phyloP scores from a whole-genome alignment of 306 rosid genomes.

The Biancaea sappan region DNA sequence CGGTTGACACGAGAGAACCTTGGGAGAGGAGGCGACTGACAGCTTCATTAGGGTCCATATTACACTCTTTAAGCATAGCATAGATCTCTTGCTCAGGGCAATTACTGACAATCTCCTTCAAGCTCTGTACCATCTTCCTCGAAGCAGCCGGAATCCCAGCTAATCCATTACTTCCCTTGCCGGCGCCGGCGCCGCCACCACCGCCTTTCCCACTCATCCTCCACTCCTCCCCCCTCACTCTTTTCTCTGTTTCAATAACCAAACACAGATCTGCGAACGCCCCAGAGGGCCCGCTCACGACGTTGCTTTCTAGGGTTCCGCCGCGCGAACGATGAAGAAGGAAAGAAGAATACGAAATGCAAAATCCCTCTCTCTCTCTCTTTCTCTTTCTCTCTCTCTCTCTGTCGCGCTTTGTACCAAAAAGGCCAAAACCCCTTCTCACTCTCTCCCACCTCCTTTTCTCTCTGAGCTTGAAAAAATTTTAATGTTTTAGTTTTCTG shows the following conservation, averaged over 20 bases:
- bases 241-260: not conserved
- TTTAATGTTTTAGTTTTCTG: not conserved
- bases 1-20: slow-evolving; percentile 48
- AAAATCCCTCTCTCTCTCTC: slow-evolving; percentile 21
- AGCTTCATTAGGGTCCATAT: slow-evolving; percentile 99
- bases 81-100: slow-evolving; percentile 95
- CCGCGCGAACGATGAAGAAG: slow-evolving; percentile 49
- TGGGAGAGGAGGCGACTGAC: slow-evolving; percentile 95
- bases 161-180: slow-evolving; percentile 56
- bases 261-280: slow-evolving; percentile 51
- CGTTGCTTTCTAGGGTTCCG: slow-evolving; percentile 50
- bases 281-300: slow-evolving; percentile 17
- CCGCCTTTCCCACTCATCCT: slow-evolving; percentile 31
- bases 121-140: slow-evolving; percentile 89
- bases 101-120: slow-evolving; percentile 90
- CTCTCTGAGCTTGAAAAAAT: slow-evolving; percentile 13
- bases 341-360: not conserved
- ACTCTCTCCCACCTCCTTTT: slow-evolving; percentile 34
- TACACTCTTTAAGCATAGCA: slow-evolving; percentile 85
- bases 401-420: slow-evolving; percentile 39
- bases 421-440: slow-evolving; percentile 25
- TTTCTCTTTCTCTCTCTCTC: slow-evolving; percentile 4
- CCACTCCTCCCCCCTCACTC: slow-evolving; percentile 2
- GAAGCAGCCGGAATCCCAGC: slow-evolving; percentile 77
- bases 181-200: slow-evolving; percentile 40